Conservation (phyloP, 495 filamentous ascomycete species). For the Bathelium albidoporum region DNA sequence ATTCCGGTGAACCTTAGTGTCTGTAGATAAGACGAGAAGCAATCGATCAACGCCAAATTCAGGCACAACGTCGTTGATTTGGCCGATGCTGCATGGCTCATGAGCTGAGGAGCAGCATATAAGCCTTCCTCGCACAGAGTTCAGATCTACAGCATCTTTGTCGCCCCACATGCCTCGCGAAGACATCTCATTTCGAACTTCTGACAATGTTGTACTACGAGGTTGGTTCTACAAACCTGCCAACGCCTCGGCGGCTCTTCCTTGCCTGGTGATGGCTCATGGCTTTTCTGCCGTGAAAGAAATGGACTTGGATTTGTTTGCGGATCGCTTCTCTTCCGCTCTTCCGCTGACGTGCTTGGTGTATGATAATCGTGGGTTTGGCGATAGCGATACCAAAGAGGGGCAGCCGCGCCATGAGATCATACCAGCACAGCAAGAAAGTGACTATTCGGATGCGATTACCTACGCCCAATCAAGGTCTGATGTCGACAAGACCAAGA, state of each 20-base stretch:
- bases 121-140: too few relatives aligned
- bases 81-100: too few relatives aligned
- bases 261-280: conserved; percentile 27
- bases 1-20: too few relatives aligned
- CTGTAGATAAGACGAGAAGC: too few relatives aligned
- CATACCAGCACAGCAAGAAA: conserved; percentile 24
- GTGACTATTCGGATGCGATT: conserved; percentile 29
- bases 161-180: conserved; percentile 15
- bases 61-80: too few relatives aligned
- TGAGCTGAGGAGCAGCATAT: too few relatives aligned
- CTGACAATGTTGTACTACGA: conserved; percentile 15
- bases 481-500: conserved; percentile 23
- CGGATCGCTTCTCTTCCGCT: conserved; percentile 21
- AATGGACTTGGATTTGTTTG: conserved; percentile 23
- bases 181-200: conserved; percentile 19
- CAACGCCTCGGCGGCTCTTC: conserved; percentile 8
- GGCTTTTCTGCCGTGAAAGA: conserved; percentile 27
- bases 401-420: conserved; percentile 27
- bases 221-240: conserved; percentile 19
- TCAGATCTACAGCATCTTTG: too few relatives aligned
- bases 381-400: conserved; percentile 23
- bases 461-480: conserved; percentile 21
- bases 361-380: conserved; percentile 33
- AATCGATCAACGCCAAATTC: too few relatives aligned
- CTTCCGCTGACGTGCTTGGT: conserved; percentile 23